Percentiles rank a stretch among this genome's conserved stretches.
These are phyloP conservation scores for Immersiporthe knoxdaviesiana DNA, from an alignment of 2,329 filamentous ascomycete genomes.

Conservation along the genomic window DNA sequence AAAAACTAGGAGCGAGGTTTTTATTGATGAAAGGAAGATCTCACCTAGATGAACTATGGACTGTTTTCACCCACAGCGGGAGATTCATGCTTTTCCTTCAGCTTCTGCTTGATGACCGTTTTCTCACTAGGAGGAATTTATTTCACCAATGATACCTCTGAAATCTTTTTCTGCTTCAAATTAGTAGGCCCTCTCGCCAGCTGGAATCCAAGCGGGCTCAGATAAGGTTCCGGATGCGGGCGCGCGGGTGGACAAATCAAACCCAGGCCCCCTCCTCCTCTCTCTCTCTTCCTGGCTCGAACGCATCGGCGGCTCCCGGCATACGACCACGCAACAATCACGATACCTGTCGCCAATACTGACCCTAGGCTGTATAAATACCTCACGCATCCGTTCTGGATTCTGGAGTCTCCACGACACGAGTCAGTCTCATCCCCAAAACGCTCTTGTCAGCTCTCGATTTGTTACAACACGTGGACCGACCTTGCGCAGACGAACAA, in stretches of 20 bases:
- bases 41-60: not conserved
- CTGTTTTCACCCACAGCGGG: not conserved
- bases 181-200: not conserved
- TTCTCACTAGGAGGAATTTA: not conserved
- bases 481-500: conserved; percentile 1
- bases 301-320: conserved; percentile 15
- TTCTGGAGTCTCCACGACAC: not conserved
- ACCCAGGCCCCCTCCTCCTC: not conserved
- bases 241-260: not conserved
- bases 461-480: conserved; percentile 1
- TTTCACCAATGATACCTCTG: not conserved
- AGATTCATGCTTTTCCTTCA: not conserved
- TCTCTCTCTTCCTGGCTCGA: not conserved
- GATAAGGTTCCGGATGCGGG: not conserved
- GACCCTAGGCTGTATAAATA: not conserved
- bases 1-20: not conserved
- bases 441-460: not conserved
- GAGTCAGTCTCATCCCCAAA: not conserved
- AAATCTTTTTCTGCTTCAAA: not conserved
- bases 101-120: not conserved
- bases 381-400: conserved; percentile 1
- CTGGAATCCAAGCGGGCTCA: not conserved
- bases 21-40: not conserved
- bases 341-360: conserved; percentile 10
- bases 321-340: conserved; percentile 17